phyloP scores from a whole-genome alignment of 2,329 filamentous ascomycete species.

The Aspergillus sp. region DNA sequence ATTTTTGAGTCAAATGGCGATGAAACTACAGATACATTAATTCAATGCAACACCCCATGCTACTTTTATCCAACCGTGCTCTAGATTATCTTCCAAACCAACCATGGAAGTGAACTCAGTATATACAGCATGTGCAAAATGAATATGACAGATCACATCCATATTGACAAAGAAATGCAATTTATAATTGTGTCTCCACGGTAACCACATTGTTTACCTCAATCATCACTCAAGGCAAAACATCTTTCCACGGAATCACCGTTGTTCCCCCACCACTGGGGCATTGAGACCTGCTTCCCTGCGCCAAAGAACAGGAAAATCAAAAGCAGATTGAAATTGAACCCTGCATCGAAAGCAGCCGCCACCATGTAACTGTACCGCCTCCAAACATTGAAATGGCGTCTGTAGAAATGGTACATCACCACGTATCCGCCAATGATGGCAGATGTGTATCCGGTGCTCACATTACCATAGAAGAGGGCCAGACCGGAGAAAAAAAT shows the following conservation, averaged over 20 bases:
- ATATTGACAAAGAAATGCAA: not conserved
- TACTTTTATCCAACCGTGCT: too few species aligned
- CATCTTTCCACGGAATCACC: conserved; percentile 50
- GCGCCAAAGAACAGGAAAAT: conserved; percentile 56
- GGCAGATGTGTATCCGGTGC: conserved; percentile 51
- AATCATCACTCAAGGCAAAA: conserved; percentile 42
- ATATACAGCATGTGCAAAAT: not conserved
- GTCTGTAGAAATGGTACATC: conserved; percentile 54
- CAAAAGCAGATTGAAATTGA: conserved; percentile 57
- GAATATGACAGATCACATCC: too few species aligned
- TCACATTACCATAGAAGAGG: conserved; percentile 56
- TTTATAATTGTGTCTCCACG: not conserved
- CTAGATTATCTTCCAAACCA: not conserved
- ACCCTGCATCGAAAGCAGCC: conserved; percentile 56
- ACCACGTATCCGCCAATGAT: conserved; percentile 56
- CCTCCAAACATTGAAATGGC: conserved; percentile 52
- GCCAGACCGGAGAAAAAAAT: conserved; percentile 55
- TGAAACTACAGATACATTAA: too few species aligned
- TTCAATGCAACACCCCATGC: too few species aligned
- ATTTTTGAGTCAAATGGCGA: too few species aligned
- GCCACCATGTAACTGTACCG: conserved; percentile 57
- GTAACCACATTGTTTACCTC: not conserved
- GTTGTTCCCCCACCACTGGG: conserved; percentile 60
- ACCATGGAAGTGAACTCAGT: not conserved
- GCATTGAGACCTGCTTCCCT: conserved; percentile 52